Evolutionary conservation across 140 eudicot genomes (phyloP), one percentile per base, ranked within the genome.

Genomic region (Senecio squalidus): DNA sequence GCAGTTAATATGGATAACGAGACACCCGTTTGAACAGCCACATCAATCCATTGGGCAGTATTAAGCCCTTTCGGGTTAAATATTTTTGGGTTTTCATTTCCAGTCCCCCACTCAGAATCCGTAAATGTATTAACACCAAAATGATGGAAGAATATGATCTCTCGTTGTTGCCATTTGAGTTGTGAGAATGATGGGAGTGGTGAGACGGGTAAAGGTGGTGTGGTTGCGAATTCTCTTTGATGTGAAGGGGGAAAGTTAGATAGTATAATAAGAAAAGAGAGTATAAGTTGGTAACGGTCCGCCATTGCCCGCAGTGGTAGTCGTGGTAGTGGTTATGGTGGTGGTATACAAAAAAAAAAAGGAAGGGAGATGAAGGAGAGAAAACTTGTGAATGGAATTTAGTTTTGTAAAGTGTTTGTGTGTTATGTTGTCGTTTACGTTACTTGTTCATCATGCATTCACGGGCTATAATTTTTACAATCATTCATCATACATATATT

Each of bases 61-160:
- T 86, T 60, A 18, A 91, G 88, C 1, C 75, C 80, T 4, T 79
- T 63, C 0, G 98, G 98, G 47, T 91, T 67, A 55, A 91, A 91
- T 0, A 91, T 66, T 7, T 74, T 59, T 9, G 94, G 98, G 71
- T 33, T 80, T 63, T 91, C 98, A 5, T 59, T 60, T 0, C 98
- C 98, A 10, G 84, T 80, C 2, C 98, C 98, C 98, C 95, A 80
- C 64, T 91, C 98, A 58, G 88, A 83, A 67, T 79, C 68, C 0
- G 95, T 83, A 76, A 86, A 91, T 9, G 98, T 86, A 50, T 86
- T 91, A 65, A 91, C 95, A 36, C 98, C 98, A 13, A 90, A 90
- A 54, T 90, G 97, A 45, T 75, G 82, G 85, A 90, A 90, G 85
- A 86, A 82, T 13, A 90, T 90, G 59, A 90, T 48, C 70, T 90